phyloP scores from a whole-genome alignment of 2,329 filamentous ascomycete species.

The Monilinia polystroma region DNA sequence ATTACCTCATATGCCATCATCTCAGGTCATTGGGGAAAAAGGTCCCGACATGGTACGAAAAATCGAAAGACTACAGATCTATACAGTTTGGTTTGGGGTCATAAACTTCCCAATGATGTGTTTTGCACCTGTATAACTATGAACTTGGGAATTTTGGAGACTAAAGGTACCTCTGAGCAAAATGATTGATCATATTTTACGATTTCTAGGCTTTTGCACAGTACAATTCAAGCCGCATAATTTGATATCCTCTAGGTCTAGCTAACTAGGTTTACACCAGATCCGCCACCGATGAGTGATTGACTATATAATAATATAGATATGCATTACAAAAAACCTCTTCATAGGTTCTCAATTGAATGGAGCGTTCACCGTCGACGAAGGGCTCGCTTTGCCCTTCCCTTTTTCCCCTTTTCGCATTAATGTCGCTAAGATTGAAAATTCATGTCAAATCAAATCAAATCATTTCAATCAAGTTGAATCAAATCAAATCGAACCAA shows the following conservation, averaged over 20 bases:
- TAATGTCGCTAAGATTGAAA: neutral
- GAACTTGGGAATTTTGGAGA: no score
- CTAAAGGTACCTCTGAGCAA: neutral
- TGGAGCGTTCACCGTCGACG: neutral
- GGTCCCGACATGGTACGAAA: conserved; percentile 10
- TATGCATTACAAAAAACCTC: neutral
- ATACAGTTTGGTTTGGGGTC: conserved; percentile 16
- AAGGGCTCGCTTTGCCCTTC: neutral
- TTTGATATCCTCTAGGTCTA: neutral
- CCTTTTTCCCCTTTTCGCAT: neutral
- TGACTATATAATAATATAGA: neutral
- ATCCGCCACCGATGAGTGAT: neutral
- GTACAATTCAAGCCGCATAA: neutral
- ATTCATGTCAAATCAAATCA: neutral
- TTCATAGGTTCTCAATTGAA: neutral
- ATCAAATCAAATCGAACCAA: neutral
- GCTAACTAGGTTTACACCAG: neutral
- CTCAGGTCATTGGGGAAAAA: conserved; percentile 1
- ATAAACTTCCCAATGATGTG: conserved; percentile 21
- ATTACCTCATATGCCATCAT: conserved; percentile 16
- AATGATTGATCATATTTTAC: conserved; percentile 12
- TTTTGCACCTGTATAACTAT: conserved; percentile 9
- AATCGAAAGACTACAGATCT: neutral
- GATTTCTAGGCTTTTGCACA: conserved; percentile 12
- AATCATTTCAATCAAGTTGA: no score